phyloP scores from a whole-genome alignment of 306 rosid genomes.

The Glycine latifolia region DNA sequence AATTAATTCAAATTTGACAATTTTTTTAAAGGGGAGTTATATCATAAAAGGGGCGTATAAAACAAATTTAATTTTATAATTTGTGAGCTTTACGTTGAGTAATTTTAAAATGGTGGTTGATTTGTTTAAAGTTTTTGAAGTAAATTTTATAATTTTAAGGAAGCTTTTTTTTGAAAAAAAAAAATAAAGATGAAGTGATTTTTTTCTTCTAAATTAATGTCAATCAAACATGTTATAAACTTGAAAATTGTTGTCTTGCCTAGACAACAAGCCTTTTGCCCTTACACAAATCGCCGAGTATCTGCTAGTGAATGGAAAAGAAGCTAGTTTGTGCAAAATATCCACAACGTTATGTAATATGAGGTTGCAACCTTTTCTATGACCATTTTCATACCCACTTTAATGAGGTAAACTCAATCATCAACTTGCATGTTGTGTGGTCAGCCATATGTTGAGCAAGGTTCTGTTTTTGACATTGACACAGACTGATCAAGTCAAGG shows the following conservation, averaged over 20 bases:
- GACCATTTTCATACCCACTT: background rate
- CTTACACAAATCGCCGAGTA: background rate
- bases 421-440: conserved; percentile 1
- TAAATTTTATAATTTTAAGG: background rate
- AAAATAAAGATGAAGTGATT: background rate
- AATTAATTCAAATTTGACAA: too few species aligned
- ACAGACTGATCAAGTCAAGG: background rate
- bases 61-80: too few species aligned
- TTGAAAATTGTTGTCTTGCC: background rate
- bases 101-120: too few species aligned
- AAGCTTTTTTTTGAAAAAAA: background rate
- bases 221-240: background rate
- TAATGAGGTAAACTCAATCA: background rate
- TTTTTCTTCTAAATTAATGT: background rate
- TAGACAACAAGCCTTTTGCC: background rate
- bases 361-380: background rate
- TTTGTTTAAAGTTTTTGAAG: too few species aligned
- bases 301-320: background rate
- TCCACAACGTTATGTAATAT: background rate
- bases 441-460: background rate
- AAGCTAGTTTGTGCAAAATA: background rate
- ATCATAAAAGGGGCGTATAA: too few species aligned
- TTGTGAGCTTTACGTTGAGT: too few species aligned
- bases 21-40: too few species aligned
- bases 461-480: conserved; percentile 8